Base-by-base conservation (phyloP, 2,329 filamentous ascomycete species). In the Colletotrichum simmondsii region DNA sequence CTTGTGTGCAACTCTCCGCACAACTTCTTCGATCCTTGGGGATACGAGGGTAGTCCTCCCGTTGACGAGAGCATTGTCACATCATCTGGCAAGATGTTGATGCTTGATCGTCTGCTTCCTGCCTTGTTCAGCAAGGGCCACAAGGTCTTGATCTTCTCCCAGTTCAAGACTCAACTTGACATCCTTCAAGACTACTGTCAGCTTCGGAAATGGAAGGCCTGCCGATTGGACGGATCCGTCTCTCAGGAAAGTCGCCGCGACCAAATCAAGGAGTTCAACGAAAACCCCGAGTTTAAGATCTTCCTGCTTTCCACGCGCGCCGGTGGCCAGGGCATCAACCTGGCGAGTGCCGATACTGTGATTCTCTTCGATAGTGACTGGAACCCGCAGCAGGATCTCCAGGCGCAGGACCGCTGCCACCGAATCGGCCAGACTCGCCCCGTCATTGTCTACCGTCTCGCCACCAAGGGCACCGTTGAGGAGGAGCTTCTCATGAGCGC, bases 311-410 rank as follows among this genome's bases (percentile, higher is more conserved):
- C 93, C 4, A 99, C 97, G 0, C 90, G 97, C 16, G 97, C 97
- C 0, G 97, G 97, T 26, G 97, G 97, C 0, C 95, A 98, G 78
- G 96, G 96, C 62, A 98, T 98, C 86, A 98, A 98, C 78, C 91
- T 98, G 0, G 94, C 94, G 0, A 92, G 92, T 1, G 96, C 96
- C 0, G 96, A 98, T 77, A 98, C 96, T 0, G 96, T 98, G 12
- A 93, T 98, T 58, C 87, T 98, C 0, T 98, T 97, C 77, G 96
- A 98, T 81, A 91, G 84, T 2, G 90, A 98, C 78, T 98, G 96
- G 92, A 99, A 99, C 77, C 97, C 97, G 0, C 97, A 99, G 80
- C 96, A 98, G 79, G 97, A 99, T 81, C 87, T 99, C 0, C 97
- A 99, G 80, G 97, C 97, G 0, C 97, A 98, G 82, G 97, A 99